Base-by-base conservation (phyloP, 1,284 basidiomycete species). In the Mrakiaceae sp. region DNA sequence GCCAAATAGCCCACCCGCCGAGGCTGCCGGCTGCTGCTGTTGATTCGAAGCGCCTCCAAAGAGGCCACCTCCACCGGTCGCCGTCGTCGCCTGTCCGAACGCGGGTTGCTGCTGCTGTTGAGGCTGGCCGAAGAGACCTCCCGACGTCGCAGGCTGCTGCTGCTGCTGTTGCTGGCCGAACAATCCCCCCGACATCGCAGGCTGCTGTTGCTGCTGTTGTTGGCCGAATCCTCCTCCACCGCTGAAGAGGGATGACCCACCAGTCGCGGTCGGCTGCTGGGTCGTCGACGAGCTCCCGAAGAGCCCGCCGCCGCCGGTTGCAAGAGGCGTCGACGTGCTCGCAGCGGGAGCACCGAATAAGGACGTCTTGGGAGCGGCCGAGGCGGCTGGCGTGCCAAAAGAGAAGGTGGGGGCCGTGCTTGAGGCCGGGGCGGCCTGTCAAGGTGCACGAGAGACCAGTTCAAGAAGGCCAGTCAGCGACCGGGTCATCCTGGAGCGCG, bases 311-410 rank as follows among this genome's bases (percentile, higher is more conserved):
- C 27, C 27, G 27, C 27, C 27, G 27, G 27, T 27, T 27, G 27
- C 27, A 27, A 27, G 27, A 27, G 62, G 3, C 4, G 55, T 11
- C 27, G 39, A 8, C 43, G 48, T 6, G 8, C 39, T 14, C 9
- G 46, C 14, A 47, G 62, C n/a, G 43, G 62, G 62, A 9, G 57
- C 40, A 16, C 61, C 61, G 49, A 62, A 62, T 8, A 62, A 52
- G 39, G 60, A 61, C 14, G 60, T n/a, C 14, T 48, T 48, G 16
- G 51, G 42, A 62, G 61, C 51, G 6, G 61, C 14, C 46, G 42
- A 27, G 11, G 16, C 50, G n/a, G 61, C 50, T 16, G 61, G 50
- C 40, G 51, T 46, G 9, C 62, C 62, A 46, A 64, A 64, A 11
- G 52, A 54, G 50, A 54, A 64, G 39, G 62, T 27, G 40, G 62